Evolutionary conservation across 2,329 filamentous ascomycete genomes (phyloP).

Genomic region (Colletotrichum sp.): DNA sequence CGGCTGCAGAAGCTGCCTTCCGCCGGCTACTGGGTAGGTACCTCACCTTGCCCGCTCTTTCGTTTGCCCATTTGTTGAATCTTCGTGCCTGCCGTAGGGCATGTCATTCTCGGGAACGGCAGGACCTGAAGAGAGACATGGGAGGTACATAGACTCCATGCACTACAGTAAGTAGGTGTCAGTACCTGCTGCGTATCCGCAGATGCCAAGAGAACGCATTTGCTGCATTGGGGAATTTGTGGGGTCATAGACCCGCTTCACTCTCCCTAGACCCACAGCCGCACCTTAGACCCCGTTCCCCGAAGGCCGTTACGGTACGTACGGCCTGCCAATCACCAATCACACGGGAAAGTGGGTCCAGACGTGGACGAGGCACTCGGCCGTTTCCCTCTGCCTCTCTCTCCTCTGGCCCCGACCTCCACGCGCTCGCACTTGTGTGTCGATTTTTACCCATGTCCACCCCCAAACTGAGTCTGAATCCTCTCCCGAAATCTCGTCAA

Average conservation of each 20-base stretch:
- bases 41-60: not conserved
- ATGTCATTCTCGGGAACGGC: not conserved
- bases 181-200: not conserved
- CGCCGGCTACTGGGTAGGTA: not conserved
- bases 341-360: not conserved
- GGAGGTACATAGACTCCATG: not conserved
- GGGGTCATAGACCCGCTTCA: not conserved
- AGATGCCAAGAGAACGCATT: not conserved
- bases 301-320: not conserved
- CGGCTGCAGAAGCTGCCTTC: not conserved
- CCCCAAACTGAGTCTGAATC: not conserved
- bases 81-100: not conserved
- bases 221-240: not conserved
- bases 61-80: not conserved
- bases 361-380: constrained; percentile 1
- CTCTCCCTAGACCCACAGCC: not conserved
- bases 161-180: no score
- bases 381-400: not conserved
- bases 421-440: not conserved
- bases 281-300: not conserved
- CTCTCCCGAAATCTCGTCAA: not conserved
- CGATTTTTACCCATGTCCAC: not conserved
- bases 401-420: constrained; percentile 3
- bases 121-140: not conserved
- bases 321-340: constrained; percentile 6